Evolutionary conservation across 2,329 filamentous ascomycete species (phyloP), one percentile per base, ranked within the genome.

Genomic region (Metarhizium anisopliae): DNA sequence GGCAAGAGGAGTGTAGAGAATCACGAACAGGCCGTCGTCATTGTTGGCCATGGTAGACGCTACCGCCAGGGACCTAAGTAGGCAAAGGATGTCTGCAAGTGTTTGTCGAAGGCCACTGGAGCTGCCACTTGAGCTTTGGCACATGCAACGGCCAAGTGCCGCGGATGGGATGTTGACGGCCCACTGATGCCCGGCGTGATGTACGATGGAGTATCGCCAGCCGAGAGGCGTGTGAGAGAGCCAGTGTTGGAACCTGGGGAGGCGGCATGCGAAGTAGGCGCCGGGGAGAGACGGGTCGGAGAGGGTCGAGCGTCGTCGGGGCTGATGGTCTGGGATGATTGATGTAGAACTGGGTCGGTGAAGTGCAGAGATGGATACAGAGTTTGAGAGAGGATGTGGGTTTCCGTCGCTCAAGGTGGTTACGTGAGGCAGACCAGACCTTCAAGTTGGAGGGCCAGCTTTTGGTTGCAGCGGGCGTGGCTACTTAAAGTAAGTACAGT

Each of bases 1-100:
- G 20, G 7, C 18, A 49, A 30, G 20, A 36, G 16, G 53, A 32
- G 40, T 51, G 30, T 49, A 52, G 40, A 55, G 42, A 58, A 38
- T 35, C 35, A 58, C 76, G 60, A 71, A 82, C 79, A 74, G 70
- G 66, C 71, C 74, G 68, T 82, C 76, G 66, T 79, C 74, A 66
- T 74, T 76, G 64, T 79, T 73, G 69, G 79, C 79, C 81, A 84
- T 84, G 56, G 36, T 59, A 51, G 51, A 53, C 43, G 58, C 53
- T 51, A 54, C 50, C 53, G 59, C 56, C 54, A 29, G 25, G 42
- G 55, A 42, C 40, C 53, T n/a, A 45, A 36, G 56, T 29, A 32
- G 20, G 36, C 47, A 18, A 14, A 29, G 11, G 25, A 49, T 30
- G 45, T 30, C 45, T 16, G 25, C 45, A 30, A 49, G 25, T 6